Evolutionary conservation across 345 rosid genomes (phyloP), one percentile per base, ranked within the genome.

Genomic region (Cardamine chenopodiifolia): DNA sequence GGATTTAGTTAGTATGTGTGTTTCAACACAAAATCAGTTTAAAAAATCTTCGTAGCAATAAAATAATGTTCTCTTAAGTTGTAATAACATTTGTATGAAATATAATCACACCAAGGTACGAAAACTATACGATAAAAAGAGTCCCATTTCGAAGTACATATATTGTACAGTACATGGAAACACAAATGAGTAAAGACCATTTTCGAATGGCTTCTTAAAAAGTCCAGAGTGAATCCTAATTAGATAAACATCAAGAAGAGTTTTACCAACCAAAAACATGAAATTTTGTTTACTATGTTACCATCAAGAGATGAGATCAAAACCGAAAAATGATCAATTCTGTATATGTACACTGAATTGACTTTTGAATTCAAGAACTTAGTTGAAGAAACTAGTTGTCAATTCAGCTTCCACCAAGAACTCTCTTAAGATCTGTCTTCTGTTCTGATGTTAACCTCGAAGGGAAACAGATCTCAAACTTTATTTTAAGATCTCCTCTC

Each of bases 361-460:
- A 74, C 81, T 18, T 54, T 39, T n/a, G 39, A 59, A 15, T 53
- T 9, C 55, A 68, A 23, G 66, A 66, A 66, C 50, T 39, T 78
- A 26, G 53, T 63, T 40, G 59, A 60, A 65, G 54, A 61, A 66
- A 54, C 57, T 25, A 68, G 55, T 45, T 61, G 31, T 61, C 72
- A 59, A 69, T 61, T 35, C 32, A 81, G 45, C 13, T 81, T 76
- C 85, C 78, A 63, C 85, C 88, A 59, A 90, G 79, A 49, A 79
- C 88, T 81, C 85, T 78, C 79, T 75, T 87, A 78, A 91, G 77
- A 75, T 85, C 87, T 15, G 79, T 80, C 80, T 85, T 89, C 84
- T 89, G 97, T 55, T 89, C 90, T 3, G 54, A 72, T 1, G 81
- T 83, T 34, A 87, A 83, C 69, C 82, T 83, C 10, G 81, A 83